phyloP scores from a whole-genome alignment of 371 early-diverging fungal genomes.

The Chytridium lagenaria region DNA sequence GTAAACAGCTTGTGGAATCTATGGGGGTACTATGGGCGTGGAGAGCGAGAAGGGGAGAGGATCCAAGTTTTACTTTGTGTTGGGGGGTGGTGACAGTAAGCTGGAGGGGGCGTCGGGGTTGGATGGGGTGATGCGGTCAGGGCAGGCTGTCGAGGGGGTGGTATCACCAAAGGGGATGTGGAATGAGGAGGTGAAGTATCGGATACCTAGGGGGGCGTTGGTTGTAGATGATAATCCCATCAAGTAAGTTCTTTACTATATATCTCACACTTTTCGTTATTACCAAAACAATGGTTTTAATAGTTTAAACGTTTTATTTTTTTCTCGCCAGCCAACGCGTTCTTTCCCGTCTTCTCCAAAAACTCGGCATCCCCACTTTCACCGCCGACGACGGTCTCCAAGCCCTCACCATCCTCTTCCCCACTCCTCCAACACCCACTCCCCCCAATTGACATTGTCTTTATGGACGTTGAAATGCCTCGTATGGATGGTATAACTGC shows the following conservation, averaged over 20 bases:
- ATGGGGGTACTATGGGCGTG: background rate
- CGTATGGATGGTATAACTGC: constrained; percentile 19
- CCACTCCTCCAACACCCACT: background rate
- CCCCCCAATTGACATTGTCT: constrained; percentile 13
- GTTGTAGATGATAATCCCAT: constrained; percentile 16
- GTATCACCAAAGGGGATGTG: too few relatives aligned
- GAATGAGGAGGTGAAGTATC: too few relatives aligned
- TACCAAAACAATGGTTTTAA: background rate
- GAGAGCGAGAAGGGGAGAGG: constrained; percentile 5
- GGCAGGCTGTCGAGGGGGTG: too few relatives aligned
- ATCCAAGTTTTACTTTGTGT: background rate
- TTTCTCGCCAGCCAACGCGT: background rate
- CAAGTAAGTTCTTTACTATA: background rate
- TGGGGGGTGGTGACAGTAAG: background rate
- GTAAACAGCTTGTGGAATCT: constrained; percentile 59
- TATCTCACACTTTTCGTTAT: background rate
- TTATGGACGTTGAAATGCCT: constrained; percentile 27
- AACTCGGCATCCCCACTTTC: background rate
- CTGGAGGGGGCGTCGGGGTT: background rate
- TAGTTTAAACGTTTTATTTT: background rate
- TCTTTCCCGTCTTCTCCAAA: background rate
- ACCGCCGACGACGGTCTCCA: constrained; percentile 15
- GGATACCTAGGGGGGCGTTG: background rate
- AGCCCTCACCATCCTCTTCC: constrained; percentile 6
- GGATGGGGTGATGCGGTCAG: too few relatives aligned